A percentile compares a stretch with the other conserved stretches of the same genome.
phyloP scores from a whole-genome alignment of 2,329 filamentous ascomycete genomes.

The Xylariaceae sp. region DNA sequence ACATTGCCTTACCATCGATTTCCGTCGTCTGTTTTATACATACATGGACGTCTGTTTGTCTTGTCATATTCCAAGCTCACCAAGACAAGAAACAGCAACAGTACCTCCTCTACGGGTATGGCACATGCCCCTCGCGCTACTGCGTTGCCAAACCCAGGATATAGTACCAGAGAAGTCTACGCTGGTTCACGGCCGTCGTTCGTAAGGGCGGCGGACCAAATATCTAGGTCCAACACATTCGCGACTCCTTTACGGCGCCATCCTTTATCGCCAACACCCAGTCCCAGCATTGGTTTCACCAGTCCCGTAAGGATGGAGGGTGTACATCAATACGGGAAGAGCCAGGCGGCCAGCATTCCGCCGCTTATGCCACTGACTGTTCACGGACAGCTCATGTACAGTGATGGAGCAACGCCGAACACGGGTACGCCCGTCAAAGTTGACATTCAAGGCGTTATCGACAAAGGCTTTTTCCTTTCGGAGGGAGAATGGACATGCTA shows the following conservation, averaged over 20 bases:
- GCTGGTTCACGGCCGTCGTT: slow-evolving; percentile 46
- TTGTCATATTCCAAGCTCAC: slow-evolving; percentile 32
- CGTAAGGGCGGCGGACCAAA: slow-evolving; percentile 44
- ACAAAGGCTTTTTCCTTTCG: slow-evolving; percentile 80
- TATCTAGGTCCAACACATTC: slow-evolving; percentile 49
- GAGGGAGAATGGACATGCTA: slow-evolving; percentile 91
- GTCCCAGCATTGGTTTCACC: slow-evolving; percentile 42
- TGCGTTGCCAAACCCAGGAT: slow-evolving; percentile 47
- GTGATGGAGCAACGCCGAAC: slow-evolving; percentile 37
- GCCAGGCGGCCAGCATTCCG: slow-evolving; percentile 42
- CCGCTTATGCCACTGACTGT: slow-evolving; percentile 47
- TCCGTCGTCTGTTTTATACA: slow-evolving; percentile 4
- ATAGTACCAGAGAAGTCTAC: slow-evolving; percentile 52
- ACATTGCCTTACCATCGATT: slow-evolving; percentile 11
- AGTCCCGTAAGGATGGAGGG: slow-evolving; percentile 47
- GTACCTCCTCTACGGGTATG: slow-evolving; percentile 50
- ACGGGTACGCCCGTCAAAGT: slow-evolving; percentile 52
- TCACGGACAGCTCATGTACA: slow-evolving; percentile 58
- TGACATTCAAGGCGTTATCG: slow-evolving; percentile 73
- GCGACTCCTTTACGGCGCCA: slow-evolving; percentile 43
- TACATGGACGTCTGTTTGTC: background rate
- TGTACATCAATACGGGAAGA: slow-evolving; percentile 38
- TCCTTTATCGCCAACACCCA: slow-evolving; percentile 50
- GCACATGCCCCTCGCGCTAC: slow-evolving; percentile 51
- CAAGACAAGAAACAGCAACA: slow-evolving; percentile 40